phyloP scores from a whole-genome alignment of 306 rosid species.

The Vicia villosa region DNA sequence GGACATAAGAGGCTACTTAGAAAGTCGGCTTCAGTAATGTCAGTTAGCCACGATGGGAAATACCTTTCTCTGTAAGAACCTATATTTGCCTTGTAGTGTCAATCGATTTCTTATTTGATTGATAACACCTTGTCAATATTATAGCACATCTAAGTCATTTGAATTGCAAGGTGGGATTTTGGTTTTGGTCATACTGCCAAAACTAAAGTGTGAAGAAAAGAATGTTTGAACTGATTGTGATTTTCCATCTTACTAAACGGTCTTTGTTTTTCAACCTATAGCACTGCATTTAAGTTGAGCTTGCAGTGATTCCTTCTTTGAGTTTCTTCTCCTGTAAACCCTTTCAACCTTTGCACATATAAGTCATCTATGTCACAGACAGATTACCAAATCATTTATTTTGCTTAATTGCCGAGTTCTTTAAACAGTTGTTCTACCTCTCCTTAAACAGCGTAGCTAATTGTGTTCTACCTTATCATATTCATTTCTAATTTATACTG shows the following conservation, averaged over 20 bases:
- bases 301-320: no score
- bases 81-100: slow-evolving; percentile 12
- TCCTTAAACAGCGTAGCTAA: background rate
- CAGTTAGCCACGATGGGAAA: slow-evolving; percentile 93
- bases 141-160: background rate
- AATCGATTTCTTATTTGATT: background rate
- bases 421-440: background rate
- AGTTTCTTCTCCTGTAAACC: no score
- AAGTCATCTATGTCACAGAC: background rate
- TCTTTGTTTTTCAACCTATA: no score
- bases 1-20: slow-evolving; percentile 84
- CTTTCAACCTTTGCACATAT: no score
- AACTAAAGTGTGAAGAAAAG: slow-evolving; percentile 26
- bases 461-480: background rate
- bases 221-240: background rate
- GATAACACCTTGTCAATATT: background rate
- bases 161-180: background rate
- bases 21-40: slow-evolving; percentile 81
- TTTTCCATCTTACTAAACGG: background rate
- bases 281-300: no score
- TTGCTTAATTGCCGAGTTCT: background rate
- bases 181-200: background rate
- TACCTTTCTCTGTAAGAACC: slow-evolving; percentile 89
- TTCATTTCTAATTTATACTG: slow-evolving; percentile 1
- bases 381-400: background rate